Conservation (phyloP, 2,329 filamentous ascomycete genomes). For the Claviceps quebecensis region DNA sequence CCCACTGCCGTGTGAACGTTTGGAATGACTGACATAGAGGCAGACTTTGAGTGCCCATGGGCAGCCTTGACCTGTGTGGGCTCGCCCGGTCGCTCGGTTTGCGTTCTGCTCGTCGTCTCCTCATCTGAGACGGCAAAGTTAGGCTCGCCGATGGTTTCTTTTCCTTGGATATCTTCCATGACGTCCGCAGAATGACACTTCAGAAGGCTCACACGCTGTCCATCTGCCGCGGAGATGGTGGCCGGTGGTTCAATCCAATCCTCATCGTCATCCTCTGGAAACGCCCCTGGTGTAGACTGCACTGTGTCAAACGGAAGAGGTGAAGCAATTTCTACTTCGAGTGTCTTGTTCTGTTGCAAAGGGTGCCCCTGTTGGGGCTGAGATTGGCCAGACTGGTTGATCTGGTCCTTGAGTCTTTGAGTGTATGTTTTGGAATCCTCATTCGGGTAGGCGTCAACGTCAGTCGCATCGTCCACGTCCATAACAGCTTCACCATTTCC, state of each 20-base stretch:
- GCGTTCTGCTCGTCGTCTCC: not conserved
- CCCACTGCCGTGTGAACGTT: constrained; percentile 8
- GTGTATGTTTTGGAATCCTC: constrained; percentile 67
- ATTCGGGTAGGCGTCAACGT: constrained; percentile 23
- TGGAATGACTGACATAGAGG: constrained; percentile 44
- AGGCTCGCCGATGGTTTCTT: constrained; percentile 31
- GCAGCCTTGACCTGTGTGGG: constrained; percentile 5
- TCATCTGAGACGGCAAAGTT: constrained; percentile 16
- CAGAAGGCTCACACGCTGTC: constrained; percentile 34
- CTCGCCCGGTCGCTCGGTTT: not conserved
- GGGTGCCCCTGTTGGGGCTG: constrained; percentile 31
- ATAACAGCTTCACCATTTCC: constrained; percentile 39
- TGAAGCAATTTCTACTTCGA: constrained; percentile 17
- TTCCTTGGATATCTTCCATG: constrained; percentile 41
- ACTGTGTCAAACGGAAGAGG: constrained; percentile 14
- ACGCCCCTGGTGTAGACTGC: constrained; percentile 43
- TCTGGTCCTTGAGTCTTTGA: constrained; percentile 82
- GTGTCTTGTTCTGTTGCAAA: constrained; percentile 19
- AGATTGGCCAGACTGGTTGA: constrained; percentile 55
- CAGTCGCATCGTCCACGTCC: constrained; percentile 32
- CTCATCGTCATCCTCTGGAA: constrained; percentile 45
- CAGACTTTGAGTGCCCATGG: not conserved
- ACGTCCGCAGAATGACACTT: constrained; percentile 50
- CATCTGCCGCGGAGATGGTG: constrained; percentile 12
- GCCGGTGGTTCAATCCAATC: constrained; percentile 48